A percentile compares a stretch with the other conserved stretches of the same genome.
These are phyloP conservation scores for Simmondsia chinensis DNA, from an alignment of 148 eudicot species.

Conservation along the genomic window DNA sequence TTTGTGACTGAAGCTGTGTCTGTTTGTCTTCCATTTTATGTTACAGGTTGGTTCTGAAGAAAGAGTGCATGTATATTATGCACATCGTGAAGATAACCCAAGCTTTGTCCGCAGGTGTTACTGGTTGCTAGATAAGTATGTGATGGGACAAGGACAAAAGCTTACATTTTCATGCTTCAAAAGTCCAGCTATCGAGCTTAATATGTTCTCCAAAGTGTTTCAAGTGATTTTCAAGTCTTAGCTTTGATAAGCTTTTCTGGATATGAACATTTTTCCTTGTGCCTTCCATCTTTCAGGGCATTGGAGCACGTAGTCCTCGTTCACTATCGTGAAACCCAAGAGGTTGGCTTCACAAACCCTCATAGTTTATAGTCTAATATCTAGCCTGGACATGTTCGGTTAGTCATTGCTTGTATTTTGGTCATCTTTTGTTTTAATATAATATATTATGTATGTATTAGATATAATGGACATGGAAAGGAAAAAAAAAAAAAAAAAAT, in stretches of 20 bases:
- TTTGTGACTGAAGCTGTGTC: background rate
- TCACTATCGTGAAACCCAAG: slow-evolving; percentile 96
- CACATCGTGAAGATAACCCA: slow-evolving; percentile 73
- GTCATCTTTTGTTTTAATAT: no score
- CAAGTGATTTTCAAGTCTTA: no score
- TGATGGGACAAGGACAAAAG: slow-evolving; percentile 7
- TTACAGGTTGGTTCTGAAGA: slow-evolving; percentile 84
- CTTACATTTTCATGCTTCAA: slow-evolving; percentile 8
- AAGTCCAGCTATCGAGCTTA: no score
- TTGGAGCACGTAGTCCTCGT: slow-evolving; percentile 92
- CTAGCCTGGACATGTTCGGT: no score
- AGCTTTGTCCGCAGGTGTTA: slow-evolving; percentile 95
- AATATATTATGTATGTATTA: no score
- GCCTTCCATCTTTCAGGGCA: slow-evolving; percentile 60
- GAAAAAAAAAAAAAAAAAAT: no score
- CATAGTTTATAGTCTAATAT: background rate
- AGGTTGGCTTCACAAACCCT: slow-evolving; percentile 39
- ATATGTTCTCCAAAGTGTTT: no score
- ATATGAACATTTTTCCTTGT: no score
- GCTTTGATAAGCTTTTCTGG: no score
- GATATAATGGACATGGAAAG: no score
- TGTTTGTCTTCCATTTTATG: slow-evolving; percentile 2
- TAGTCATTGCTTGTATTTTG: no score
- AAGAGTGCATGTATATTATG: slow-evolving; percentile 93
- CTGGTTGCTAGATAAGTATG: slow-evolving; percentile 98